A percentile compares a stretch with the other conserved stretches of the same genome.
Conservation (phyloP, 116 monocot genomes). For the Phalaenopsis hybrid region DNA sequence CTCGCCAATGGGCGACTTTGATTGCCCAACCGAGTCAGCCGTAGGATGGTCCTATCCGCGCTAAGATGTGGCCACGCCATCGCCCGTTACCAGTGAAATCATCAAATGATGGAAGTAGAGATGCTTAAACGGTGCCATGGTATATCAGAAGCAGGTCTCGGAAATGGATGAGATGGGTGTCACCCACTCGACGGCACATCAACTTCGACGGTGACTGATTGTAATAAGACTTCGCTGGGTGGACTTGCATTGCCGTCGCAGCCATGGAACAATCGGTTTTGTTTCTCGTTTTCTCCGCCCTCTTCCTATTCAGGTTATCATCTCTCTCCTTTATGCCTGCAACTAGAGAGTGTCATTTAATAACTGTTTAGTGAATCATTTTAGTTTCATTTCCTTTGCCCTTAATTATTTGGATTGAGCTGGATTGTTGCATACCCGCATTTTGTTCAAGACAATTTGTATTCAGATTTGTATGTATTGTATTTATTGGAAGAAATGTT, state of each 20-base stretch:
- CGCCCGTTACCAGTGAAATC: no score
- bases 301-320: constrained; percentile 8
- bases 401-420: no score
- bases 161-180: not conserved
- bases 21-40: no score
- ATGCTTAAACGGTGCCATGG: not conserved
- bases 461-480: not conserved
- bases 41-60: no score
- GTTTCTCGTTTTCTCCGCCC: constrained; percentile 7
- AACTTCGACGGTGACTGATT: no score
- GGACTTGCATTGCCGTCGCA: not conserved
- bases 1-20: no score
- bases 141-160: not conserved
- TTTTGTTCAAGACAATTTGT: not conserved
- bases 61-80: no score
- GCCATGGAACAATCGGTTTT: constrained; percentile 4
- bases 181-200: not conserved
- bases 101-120: no score
- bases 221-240: not conserved
- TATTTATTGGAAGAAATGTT: not conserved
- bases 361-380: not conserved
- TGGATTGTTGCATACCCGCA: not conserved
- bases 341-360: not conserved
- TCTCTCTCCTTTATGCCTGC: not conserved
- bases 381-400: not conserved